These are phyloP conservation scores for Citrus inodora DNA, from an alignment of 345 rosid species.

Conservation along the genomic window DNA sequence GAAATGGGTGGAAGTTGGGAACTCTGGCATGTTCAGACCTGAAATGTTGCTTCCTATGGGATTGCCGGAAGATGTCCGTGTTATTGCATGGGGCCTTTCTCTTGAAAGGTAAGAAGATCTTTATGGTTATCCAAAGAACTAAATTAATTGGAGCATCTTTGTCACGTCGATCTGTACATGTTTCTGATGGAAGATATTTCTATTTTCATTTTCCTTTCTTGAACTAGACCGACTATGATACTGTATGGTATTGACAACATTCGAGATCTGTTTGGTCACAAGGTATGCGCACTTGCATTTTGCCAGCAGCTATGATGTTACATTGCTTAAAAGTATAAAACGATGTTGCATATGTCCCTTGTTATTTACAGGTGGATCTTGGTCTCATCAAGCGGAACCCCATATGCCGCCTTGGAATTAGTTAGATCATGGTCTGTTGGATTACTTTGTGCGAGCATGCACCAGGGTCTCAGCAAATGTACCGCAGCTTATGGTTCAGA, in stretches of 20 bases:
- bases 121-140: background rate
- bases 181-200: conserved; percentile 1
- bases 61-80: conserved; percentile 80
- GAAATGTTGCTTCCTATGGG: conserved; percentile 98
- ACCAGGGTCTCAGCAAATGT: background rate
- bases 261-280: conserved; percentile 94
- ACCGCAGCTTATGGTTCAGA: background rate
- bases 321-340: background rate
- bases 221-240: conserved; percentile 91
- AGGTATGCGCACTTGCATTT: conserved; percentile 37
- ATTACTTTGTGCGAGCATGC: background rate
- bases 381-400: conserved; percentile 72
- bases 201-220: background rate
- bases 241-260: conserved; percentile 71
- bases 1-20: conserved; percentile 95
- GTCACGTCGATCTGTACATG: background rate
- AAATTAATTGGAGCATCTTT: background rate
- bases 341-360: background rate
- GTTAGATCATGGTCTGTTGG: conserved; percentile 8
- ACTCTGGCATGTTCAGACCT: conserved; percentile 95
- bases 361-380: conserved; percentile 72
- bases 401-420: conserved; percentile 63
- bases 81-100: conserved; percentile 95
- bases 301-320: background rate
- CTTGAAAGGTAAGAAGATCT: conserved; percentile 72